Base-by-base conservation (phyloP, 2,329 filamentous ascomycete species). In the Fusarium paranaense region DNA sequence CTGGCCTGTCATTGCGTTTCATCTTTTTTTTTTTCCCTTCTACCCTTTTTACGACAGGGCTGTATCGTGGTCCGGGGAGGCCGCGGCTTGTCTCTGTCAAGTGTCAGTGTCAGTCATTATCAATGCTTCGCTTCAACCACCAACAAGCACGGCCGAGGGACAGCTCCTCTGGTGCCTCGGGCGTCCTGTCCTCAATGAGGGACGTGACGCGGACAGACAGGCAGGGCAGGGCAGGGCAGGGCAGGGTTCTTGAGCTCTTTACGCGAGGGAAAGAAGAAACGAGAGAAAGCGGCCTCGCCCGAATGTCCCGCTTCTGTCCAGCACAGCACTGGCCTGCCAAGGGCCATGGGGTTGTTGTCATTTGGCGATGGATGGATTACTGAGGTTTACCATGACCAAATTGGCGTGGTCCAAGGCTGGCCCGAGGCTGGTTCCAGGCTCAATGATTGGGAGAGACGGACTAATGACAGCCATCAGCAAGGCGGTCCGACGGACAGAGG, bases 1-100 rank as follows among this genome's bases (percentile, higher is more conserved):
- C 72, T 69, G 65, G 68, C 70, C 65, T 76, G 72, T 73, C 72
- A 71, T 74, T 62, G 52, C 56, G 77, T 78, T 78, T 78, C 76
- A 76, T 56, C 40, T 73, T 71, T 67, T 69, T 69, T 56, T 50
- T 30, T 16, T 25, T 1, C 27, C 18, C 27, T 18, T 52, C 47
- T 52, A 13, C 47, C 18, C 58, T 54, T 52, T 71, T 65, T 63
- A 66, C 61, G 61, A 61, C 62, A 70, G 72, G 72, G 64, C 59
- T 66, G 61, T 65, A 64, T 45, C 42, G 61, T 61, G 30, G 40
- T 56, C 74, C 69, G 66, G 69, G 40, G 63, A 74, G 66, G 72
- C 72, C 72, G 72, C 60, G 38, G 42, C 50, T 47, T 20, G 30
- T 52, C 40, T 67, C 45, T 67, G 60, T 64, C 52, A 50, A 64